These are phyloP conservation scores for Pichia exigua DNA, from an alignment of 805 yeast species.

Conservation along the genomic window DNA sequence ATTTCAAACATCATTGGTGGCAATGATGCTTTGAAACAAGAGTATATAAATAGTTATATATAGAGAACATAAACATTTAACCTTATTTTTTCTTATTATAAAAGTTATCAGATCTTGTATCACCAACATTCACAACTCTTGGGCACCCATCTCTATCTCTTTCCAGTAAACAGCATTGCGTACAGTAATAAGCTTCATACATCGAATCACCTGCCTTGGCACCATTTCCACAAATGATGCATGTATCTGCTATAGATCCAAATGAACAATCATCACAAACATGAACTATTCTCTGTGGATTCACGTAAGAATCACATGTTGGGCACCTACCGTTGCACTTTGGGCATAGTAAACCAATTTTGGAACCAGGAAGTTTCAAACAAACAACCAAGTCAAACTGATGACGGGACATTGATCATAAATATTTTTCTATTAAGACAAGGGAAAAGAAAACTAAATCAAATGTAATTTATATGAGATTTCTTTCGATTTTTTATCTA, in stretches of 20 bases:
- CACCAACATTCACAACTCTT: constrained; percentile 69
- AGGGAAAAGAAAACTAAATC: too few relatives aligned
- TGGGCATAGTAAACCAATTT: constrained; percentile 63
- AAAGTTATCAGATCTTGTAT: constrained; percentile 59
- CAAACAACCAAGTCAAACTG: constrained; percentile 81
- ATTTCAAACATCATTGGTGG: constrained; percentile 1
- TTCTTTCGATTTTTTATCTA: neutral
- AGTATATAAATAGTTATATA: neutral
- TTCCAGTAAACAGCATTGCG: constrained; percentile 74
- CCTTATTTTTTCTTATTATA: constrained; percentile 43
- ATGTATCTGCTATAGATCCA: constrained; percentile 54
- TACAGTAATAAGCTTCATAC: constrained; percentile 73
- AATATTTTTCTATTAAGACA: too few relatives aligned
- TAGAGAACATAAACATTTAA: neutral
- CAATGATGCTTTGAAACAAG: constrained; percentile 1
- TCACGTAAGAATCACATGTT: constrained; percentile 76
- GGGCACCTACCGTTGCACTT: constrained; percentile 93
- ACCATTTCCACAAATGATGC: constrained; percentile 64
- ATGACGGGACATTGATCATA: constrained; percentile 66
- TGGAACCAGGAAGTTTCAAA: constrained; percentile 74
- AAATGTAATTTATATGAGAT: too few relatives aligned
- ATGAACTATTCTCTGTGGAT: constrained; percentile 57
- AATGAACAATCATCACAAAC: constrained; percentile 83
- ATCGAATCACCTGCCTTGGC: constrained; percentile 37
- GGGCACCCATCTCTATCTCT: constrained; percentile 93